Evolutionary conservation across 805 yeast genomes (phyloP).

Genomic region (Lipomyces chichibuensis): DNA sequence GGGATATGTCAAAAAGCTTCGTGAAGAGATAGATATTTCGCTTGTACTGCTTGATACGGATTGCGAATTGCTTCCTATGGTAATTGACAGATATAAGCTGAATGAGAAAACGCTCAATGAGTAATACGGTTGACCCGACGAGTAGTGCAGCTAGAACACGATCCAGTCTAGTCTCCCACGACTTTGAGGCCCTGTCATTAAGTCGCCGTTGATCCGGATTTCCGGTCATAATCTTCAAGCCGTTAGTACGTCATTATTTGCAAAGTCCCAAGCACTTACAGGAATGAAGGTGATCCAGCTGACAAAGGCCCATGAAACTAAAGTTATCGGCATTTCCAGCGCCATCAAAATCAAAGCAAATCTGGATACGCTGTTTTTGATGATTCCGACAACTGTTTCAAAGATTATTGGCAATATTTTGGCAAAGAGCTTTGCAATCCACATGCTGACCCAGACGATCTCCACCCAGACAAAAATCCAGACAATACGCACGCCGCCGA

Average conservation of each 20-base stretch:
- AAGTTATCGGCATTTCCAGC: constrained; percentile 44
- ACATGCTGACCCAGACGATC: constrained; percentile 47
- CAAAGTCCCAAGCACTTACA: not conserved
- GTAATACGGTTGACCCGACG: constrained; percentile 44
- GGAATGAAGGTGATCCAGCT: constrained; percentile 44
- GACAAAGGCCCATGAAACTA: constrained; percentile 45
- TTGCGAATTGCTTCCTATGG: constrained; percentile 47
- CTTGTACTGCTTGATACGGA: constrained; percentile 46
- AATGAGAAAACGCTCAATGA: constrained; percentile 46
- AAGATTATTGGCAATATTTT: constrained; percentile 43
- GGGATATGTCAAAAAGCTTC: constrained; percentile 43
- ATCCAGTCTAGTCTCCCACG: constrained; percentile 46
- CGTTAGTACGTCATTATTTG: not conserved
- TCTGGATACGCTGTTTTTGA: constrained; percentile 43
- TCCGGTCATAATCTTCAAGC: constrained; percentile 24
- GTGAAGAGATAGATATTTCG: constrained; percentile 41
- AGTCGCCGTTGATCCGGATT: constrained; percentile 28
- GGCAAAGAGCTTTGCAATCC: constrained; percentile 44
- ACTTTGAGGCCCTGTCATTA: constrained; percentile 32
- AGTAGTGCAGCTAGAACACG: constrained; percentile 46
- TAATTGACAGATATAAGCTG: constrained; percentile 47
- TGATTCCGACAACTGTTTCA: constrained; percentile 41
- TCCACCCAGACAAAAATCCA: constrained; percentile 50
- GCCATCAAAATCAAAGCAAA: constrained; percentile 44
- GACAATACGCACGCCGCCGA: constrained; percentile 45